Percentiles rank a stretch among this genome's conserved stretches.
phyloP scores from a whole-genome alignment of 2,329 filamentous ascomycete genomes.

The Magnaporthiopsis rhizophila region DNA sequence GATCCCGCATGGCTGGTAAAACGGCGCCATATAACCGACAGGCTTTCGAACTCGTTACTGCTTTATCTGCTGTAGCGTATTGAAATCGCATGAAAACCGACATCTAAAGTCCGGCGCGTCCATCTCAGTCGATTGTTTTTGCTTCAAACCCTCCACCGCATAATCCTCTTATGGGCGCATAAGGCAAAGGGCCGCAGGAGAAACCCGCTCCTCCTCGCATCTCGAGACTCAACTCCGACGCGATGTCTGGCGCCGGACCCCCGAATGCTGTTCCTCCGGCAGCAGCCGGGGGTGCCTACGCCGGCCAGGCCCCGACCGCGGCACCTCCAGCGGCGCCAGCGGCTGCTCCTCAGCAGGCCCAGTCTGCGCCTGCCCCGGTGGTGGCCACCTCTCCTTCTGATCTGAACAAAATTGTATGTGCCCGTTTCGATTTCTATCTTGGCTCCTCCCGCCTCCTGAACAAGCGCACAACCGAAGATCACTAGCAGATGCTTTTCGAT shows the following conservation, averaged over 20 bases:
- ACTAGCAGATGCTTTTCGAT: not conserved
- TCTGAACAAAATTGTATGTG: conserved; percentile 87
- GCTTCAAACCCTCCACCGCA: not conserved
- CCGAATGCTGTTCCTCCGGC: conserved; percentile 9
- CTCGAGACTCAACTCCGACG: not conserved
- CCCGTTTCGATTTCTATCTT: conserved; percentile 5
- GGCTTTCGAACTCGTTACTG: not conserved
- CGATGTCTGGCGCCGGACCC: conserved; percentile 2
- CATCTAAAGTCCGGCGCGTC: not conserved
- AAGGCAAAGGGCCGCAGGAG: not conserved
- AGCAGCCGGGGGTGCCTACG: conserved; percentile 20
- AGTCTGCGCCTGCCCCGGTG: conserved; percentile 10
- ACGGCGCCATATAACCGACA: not conserved
- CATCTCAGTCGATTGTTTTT: not conserved
- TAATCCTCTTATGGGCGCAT: not conserved
- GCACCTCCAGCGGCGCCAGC: conserved; percentile 11
- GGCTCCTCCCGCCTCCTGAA: no score
- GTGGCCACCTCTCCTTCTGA: conserved; percentile 59
- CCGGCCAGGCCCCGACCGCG: conserved; percentile 13
- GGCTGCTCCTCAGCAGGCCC: conserved; percentile 12
- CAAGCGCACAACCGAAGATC: not conserved
- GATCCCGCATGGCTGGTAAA: not conserved
- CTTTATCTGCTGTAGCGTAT: not conserved
- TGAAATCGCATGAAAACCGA: not conserved
- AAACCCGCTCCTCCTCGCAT: not conserved